Base-by-base conservation (phyloP, 495 filamentous ascomycete species). In the Xylaria sp. region DNA sequence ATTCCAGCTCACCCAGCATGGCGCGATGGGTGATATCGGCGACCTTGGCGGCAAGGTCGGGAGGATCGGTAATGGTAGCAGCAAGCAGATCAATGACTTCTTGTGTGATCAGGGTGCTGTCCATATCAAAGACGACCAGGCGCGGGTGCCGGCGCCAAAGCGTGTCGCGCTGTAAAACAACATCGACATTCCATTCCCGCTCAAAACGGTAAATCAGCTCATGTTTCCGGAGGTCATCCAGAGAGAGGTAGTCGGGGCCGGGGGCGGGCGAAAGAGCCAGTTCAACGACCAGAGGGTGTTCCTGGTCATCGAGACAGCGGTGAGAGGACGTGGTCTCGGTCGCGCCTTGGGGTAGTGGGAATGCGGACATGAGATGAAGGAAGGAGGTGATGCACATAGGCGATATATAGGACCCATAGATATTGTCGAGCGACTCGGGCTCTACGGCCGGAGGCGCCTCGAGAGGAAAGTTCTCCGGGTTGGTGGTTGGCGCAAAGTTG, bases 1-100 rank as follows among this genome's bases (percentile, higher is more conserved):
- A 99, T 78, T 98, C 95, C n/a, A 97, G 85, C 78, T 98, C 96
- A 57, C 96, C 96, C 72, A 95, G 90, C 96, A 99, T 99, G 37
- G 96, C 95, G 21, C 93, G 90, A 58, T 89, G 90, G 5, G 96
- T 99, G 78, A 99, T 97, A 71, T 89, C 89, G 26, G 84, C 81
- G 1, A 88, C 80, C 57, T 83, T 77, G 15, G 77, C 81, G 40
- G 81, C 91, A 14, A 95, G 87, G 55, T 92, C 92, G 1, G 84
- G 83, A 33, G 82, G 84, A 55, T 85, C 81, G 21, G 78, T 80
- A 64, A 96, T 89, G 40, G 90, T 90, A 43, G 90, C 88, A 26
- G 96, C 96, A 67, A 99, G 91, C 75, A 98, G 90, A 75, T 99
- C 96, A 75, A 99, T 97, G 29, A 97, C 93, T 83, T 99, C 96